phyloP scores from a whole-genome alignment of 2,329 filamentous ascomycete species.

The Pseudogymnoascus sp. region DNA sequence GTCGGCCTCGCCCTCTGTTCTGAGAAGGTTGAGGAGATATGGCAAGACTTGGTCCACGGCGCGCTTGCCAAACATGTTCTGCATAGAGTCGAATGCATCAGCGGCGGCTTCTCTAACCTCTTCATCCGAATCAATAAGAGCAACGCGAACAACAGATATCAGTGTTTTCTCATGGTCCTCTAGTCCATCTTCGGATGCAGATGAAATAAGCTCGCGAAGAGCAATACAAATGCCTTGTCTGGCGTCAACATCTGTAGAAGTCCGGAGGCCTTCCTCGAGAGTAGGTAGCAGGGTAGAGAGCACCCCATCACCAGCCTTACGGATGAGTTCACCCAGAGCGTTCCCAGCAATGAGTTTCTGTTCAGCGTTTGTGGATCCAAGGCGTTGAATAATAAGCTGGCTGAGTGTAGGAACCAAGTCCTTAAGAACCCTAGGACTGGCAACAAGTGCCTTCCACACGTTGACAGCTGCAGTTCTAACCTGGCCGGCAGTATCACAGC shows the following conservation, averaged over 20 bases:
- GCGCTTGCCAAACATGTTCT: conserved; percentile 88
- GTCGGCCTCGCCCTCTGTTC: conserved; percentile 78
- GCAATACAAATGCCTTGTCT: conserved; percentile 98
- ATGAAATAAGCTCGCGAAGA: conserved; percentile 84
- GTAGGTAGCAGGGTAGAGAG: conserved; percentile 82
- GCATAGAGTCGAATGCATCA: conserved; percentile 92
- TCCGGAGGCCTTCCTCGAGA: conserved; percentile 83
- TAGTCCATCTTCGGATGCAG: conserved; percentile 79
- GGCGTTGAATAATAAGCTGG: conserved; percentile 85
- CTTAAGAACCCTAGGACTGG: conserved; percentile 85
- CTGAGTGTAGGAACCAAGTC: conserved; percentile 92
- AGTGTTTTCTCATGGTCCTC: conserved; percentile 94
- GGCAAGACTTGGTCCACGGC: conserved; percentile 94
- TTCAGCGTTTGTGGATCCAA: conserved; percentile 95
- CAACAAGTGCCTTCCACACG: conserved; percentile 96
- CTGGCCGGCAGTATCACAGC: conserved; percentile 88
- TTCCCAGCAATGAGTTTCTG: conserved; percentile 99
- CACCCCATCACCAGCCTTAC: conserved; percentile 92
- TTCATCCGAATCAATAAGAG: conserved; percentile 80
- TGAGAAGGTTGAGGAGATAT: conserved; percentile 81
- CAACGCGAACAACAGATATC: conserved; percentile 88
- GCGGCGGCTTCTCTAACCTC: conserved; percentile 93
- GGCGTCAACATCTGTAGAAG: conserved; percentile 82
- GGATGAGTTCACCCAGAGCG: conserved; percentile 89
- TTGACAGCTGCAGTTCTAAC: conserved; percentile 84